Evolutionary conservation across 805 yeast genomes (phyloP).

Genomic region (Candida sakaeoensis): DNA sequence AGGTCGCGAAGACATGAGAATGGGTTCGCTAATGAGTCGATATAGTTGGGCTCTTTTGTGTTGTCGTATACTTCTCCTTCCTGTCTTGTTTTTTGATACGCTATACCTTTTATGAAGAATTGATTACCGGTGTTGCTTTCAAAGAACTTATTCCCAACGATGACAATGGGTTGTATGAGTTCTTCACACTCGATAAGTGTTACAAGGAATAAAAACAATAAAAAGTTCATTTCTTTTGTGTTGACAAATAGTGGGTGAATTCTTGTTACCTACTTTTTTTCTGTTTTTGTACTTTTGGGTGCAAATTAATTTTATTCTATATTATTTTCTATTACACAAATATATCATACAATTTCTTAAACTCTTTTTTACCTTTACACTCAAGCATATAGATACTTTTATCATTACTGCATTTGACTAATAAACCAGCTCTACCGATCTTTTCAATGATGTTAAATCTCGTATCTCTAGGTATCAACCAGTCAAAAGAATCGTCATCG

Average conservation of each 20-base stretch:
- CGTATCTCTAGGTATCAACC: constrained; percentile 32
- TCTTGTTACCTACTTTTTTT: too few species aligned
- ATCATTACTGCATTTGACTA: constrained; percentile 28
- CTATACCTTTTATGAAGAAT: constrained; percentile 84
- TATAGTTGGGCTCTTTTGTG: constrained; percentile 26
- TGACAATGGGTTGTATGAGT: constrained; percentile 38
- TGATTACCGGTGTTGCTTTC: constrained; percentile 69
- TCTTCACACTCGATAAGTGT: neutral
- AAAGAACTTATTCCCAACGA: constrained; percentile 74
- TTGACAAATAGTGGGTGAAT: too few species aligned
- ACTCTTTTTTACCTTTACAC: constrained; percentile 41
- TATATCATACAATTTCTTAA: constrained; percentile 28
- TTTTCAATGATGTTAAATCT: constrained; percentile 26
- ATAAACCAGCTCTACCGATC: constrained; percentile 43
- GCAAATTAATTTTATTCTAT: neutral
- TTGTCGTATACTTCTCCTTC: constrained; percentile 26
- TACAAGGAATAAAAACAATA: neutral
- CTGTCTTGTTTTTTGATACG: constrained; percentile 73
- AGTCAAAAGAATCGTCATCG: constrained; percentile 18
- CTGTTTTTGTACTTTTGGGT: too few species aligned
- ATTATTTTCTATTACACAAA: constrained; percentile 1
- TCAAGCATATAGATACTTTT: constrained; percentile 38
- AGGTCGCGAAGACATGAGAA: constrained; percentile 75
- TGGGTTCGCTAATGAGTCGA: constrained; percentile 78
- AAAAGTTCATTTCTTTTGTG: too few species aligned